Conservation (phyloP, 345 rosid species). For the Psidium friedrichsthalianum region DNA sequence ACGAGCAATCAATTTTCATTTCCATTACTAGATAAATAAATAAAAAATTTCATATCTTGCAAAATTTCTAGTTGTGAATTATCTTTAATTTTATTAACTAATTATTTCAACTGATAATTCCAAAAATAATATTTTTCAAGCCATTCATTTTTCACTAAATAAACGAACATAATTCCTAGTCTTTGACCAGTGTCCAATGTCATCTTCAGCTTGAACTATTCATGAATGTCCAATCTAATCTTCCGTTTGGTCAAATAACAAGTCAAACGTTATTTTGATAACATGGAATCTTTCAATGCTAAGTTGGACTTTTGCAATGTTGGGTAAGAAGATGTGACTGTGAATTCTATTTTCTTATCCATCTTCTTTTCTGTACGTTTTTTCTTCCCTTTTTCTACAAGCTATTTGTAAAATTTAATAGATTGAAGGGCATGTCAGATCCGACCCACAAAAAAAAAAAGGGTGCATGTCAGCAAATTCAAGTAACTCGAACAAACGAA, state of each 20-base stretch:
- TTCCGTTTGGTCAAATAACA: not conserved
- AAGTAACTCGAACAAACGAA: not conserved
- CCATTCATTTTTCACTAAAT: not conserved
- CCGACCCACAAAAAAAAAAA: too few species aligned
- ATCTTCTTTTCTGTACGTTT: not conserved
- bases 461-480: not conserved
- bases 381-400: not conserved
- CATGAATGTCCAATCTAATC: not conserved
- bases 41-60: not conserved
- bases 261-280: not conserved
- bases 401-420: not conserved
- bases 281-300: not conserved
- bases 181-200: not conserved
- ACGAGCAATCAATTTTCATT: not conserved
- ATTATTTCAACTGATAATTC: not conserved
- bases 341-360: not conserved
- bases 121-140: not conserved
- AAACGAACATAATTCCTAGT: not conserved
- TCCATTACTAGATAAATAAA: too few species aligned
- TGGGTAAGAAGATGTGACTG: not conserved
- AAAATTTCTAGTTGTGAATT: not conserved
- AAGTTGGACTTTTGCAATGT: not conserved
- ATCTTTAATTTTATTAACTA: not conserved
- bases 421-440: not conserved
- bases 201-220: not conserved